Conservation (phyloP, 139 green algal genomes). For the Mesostigma viride region DNA sequence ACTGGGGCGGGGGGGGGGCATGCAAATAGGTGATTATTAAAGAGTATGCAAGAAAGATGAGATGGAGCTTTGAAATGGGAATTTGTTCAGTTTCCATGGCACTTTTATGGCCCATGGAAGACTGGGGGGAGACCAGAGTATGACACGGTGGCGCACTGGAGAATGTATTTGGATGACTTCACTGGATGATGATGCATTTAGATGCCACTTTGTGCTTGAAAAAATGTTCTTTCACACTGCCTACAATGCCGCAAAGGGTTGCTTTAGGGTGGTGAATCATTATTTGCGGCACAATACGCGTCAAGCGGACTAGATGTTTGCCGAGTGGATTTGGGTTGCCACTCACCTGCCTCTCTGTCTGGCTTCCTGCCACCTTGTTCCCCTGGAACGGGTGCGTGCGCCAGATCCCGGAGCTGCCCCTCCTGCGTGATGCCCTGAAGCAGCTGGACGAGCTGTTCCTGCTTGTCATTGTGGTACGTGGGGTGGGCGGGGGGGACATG, state of each 20-base stretch:
- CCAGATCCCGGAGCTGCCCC: slow-evolving; percentile 28
- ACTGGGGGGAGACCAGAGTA: background rate
- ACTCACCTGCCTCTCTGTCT: background rate
- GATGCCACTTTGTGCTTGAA: no score
- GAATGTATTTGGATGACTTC: no score
- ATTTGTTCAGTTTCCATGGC: background rate
- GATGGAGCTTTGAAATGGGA: background rate
- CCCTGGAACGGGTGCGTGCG: background rate
- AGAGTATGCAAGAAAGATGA: background rate
- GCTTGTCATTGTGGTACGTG: slow-evolving; percentile 54
- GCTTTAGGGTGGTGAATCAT: background rate
- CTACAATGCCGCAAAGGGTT: background rate
- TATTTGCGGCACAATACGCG: background rate
- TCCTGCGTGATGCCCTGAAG: slow-evolving; percentile 31
- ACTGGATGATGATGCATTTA: no score
- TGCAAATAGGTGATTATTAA: background rate
- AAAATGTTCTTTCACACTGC: no score
- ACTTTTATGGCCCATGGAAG: background rate
- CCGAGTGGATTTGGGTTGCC: background rate
- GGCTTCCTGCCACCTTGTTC: background rate
- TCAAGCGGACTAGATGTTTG: background rate
- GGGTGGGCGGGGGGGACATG: no score
- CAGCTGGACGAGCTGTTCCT: slow-evolving; percentile 89
- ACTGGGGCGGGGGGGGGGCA: background rate
- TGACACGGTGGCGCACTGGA: no score